These are phyloP conservation scores for Paxillus rubicundulus DNA, from an alignment of 768 basidiomycete genomes.

Conservation along the genomic window DNA sequence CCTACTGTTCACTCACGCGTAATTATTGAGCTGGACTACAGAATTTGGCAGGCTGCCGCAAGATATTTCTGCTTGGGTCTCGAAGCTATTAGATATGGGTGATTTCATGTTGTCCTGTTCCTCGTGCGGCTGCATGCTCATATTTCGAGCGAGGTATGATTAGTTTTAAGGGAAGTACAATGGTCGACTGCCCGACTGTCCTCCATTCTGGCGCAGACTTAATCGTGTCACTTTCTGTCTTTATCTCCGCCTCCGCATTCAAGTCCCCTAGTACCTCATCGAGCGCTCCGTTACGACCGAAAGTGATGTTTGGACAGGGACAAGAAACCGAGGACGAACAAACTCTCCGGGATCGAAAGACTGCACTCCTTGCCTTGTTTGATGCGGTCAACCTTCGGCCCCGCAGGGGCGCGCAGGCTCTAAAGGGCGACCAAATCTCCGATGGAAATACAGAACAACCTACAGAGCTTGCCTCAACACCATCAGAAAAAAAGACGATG, in stretches of 20 bases:
- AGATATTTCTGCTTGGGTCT: constrained; percentile 69
- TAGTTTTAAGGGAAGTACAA: constrained; percentile 63
- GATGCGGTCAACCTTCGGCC: constrained; percentile 71
- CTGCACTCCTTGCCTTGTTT: constrained; percentile 70
- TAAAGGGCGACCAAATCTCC: constrained; percentile 27
- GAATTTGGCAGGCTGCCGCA: constrained; percentile 79
- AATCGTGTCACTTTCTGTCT: constrained; percentile 73
- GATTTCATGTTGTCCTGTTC: constrained; percentile 2
- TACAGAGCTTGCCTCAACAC: constrained; percentile 39
- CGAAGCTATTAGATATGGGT: constrained; percentile 73
- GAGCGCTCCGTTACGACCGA: constrained; percentile 26
- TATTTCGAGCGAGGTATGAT: constrained; percentile 47
- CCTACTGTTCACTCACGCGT: neutral
- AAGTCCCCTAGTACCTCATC: constrained; percentile 39
- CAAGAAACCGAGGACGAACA: constrained; percentile 79
- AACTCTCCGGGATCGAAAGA: constrained; percentile 75
- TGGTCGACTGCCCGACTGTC: constrained; percentile 73
- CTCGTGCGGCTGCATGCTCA: constrained; percentile 1
- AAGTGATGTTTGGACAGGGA: constrained; percentile 65
- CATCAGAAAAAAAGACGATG: constrained; percentile 37
- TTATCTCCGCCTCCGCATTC: constrained; percentile 70
- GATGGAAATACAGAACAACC: constrained; percentile 35
- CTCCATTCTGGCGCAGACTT: constrained; percentile 76
- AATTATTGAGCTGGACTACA: constrained; percentile 22
- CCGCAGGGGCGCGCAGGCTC: constrained; percentile 41